phyloP scores from a whole-genome alignment of 495 filamentous ascomycete species.

The Lineolata rhizophorae region DNA sequence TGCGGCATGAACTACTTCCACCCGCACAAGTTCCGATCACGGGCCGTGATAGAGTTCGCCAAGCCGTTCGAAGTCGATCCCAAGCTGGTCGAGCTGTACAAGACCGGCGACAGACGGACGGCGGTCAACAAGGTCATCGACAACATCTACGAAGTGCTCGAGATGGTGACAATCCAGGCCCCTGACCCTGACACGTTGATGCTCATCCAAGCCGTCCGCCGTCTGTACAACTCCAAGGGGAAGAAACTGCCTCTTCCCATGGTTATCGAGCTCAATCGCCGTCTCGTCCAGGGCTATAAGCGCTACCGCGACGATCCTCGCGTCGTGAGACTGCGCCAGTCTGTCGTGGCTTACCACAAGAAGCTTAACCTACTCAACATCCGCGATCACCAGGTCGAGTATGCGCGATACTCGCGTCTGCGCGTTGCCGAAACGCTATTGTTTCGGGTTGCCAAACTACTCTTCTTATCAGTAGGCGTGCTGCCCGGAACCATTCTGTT shows the following conservation, averaged over 20 bases:
- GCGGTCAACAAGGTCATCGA: conserved; percentile 66
- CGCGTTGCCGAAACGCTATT: conserved; percentile 56
- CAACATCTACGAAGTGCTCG: conserved; percentile 62
- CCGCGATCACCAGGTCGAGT: conserved; percentile 89
- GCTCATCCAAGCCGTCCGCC: conserved; percentile 83
- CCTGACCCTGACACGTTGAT: conserved; percentile 96
- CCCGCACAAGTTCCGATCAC: conserved; percentile 92
- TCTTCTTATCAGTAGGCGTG: conserved; percentile 54
- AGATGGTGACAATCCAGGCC: conserved; percentile 75
- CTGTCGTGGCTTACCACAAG: conserved; percentile 71
- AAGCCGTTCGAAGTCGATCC: conserved; percentile 58
- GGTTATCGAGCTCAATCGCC: conserved; percentile 89
- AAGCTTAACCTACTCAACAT: conserved; percentile 68
- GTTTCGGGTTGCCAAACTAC: conserved; percentile 59
- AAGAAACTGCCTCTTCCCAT: conserved; percentile 87
- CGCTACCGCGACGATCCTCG: conserved; percentile 82
- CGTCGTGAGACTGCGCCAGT: conserved; percentile 55
- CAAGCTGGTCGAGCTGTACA: conserved; percentile 72
- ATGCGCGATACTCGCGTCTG: conserved; percentile 58
- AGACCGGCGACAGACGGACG: conserved; percentile 56
- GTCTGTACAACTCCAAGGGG: conserved; percentile 80
- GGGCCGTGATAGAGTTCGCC: conserved; percentile 93
- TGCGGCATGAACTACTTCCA: conserved; percentile 99
- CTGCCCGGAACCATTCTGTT: conserved; percentile 79
- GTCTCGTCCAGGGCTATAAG: conserved; percentile 77